Conservation (phyloP, 768 basidiomycete genomes). For the Stropharia rugosoannulata region DNA sequence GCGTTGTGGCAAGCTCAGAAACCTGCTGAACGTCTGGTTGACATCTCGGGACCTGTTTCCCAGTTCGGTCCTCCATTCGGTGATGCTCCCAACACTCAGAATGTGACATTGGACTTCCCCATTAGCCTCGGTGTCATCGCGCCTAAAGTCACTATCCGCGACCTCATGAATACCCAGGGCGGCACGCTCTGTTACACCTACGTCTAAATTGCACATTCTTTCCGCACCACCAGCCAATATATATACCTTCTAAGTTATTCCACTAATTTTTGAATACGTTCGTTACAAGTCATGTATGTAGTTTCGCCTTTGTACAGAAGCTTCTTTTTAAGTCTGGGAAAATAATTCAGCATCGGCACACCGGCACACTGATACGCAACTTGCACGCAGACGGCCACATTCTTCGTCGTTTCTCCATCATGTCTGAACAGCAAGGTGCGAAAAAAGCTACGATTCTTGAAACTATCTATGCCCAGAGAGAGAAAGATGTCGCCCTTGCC, state of each 20-base stretch:
- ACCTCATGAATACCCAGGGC: conserved; percentile 23
- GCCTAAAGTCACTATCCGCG: conserved; percentile 16
- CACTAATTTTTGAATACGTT: not conserved
- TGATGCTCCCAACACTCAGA: conserved; percentile 14
- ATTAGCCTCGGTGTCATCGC: conserved; percentile 20
- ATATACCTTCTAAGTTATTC: not conserved
- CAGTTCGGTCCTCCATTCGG: conserved; percentile 15
- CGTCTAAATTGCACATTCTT: not conserved
- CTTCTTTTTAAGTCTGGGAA: no score
- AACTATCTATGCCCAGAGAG: no score
- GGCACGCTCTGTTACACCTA: conserved; percentile 20
- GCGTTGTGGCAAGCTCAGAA: conserved; percentile 32
- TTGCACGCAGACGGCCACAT: no score
- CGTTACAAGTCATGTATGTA: no score
- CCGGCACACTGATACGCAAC: no score
- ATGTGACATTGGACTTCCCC: conserved; percentile 21
- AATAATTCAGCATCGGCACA: no score
- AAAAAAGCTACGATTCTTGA: no score
- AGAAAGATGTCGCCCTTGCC: no score
- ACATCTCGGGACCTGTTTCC: conserved; percentile 22
- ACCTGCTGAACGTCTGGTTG: conserved; percentile 12
- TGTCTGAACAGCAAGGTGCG: no score
- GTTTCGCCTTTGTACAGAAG: no score
- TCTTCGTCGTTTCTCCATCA: no score
- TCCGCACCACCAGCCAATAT: not conserved